Conservation (phyloP, 345 rosid species). For the Hibiscus tridactylites region DNA sequence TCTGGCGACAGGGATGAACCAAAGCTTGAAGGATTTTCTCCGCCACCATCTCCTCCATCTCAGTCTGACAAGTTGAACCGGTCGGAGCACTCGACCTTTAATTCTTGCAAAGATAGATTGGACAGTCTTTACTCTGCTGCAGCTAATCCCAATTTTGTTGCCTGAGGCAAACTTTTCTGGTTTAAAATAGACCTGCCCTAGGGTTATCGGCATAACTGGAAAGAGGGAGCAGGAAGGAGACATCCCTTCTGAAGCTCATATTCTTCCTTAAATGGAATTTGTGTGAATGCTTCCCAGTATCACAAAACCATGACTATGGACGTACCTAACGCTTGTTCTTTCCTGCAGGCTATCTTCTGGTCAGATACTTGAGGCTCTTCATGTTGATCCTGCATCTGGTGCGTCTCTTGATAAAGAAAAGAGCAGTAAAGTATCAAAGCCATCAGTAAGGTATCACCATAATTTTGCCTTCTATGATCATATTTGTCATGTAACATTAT, state of each 20-base stretch:
- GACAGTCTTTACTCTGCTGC: constrained; percentile 70
- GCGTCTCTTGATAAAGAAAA: constrained; percentile 76
- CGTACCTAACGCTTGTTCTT: constrained; percentile 37
- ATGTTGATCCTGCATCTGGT: constrained; percentile 97
- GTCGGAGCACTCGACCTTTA: constrained; percentile 99
- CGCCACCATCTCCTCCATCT: constrained; percentile 78
- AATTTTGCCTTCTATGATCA: background rate
- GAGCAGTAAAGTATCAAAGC: constrained; percentile 37
- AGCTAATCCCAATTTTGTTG: constrained; percentile 61
- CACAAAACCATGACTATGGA: constrained; percentile 13
- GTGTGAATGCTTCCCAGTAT: constrained; percentile 15
- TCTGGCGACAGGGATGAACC: constrained; percentile 55
- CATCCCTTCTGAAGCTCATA: constrained; percentile 50
- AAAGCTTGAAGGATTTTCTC: constrained; percentile 79
- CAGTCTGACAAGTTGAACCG: constrained; percentile 64
- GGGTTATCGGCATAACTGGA: constrained; percentile 45
- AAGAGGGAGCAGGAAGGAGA: constrained; percentile 45
- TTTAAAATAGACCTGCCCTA: constrained; percentile 44
- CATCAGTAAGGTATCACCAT: constrained; percentile 44
- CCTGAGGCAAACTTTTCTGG: constrained; percentile 47
- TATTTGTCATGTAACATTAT: background rate
- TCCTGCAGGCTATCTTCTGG: constrained; percentile 83
- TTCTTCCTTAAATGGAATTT: constrained; percentile 24
- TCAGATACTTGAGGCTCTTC: constrained; percentile 88
- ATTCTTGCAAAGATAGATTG: constrained; percentile 94